phyloP scores from a whole-genome alignment of 1,139 yeast species.

The Candida sanyaensis region DNA sequence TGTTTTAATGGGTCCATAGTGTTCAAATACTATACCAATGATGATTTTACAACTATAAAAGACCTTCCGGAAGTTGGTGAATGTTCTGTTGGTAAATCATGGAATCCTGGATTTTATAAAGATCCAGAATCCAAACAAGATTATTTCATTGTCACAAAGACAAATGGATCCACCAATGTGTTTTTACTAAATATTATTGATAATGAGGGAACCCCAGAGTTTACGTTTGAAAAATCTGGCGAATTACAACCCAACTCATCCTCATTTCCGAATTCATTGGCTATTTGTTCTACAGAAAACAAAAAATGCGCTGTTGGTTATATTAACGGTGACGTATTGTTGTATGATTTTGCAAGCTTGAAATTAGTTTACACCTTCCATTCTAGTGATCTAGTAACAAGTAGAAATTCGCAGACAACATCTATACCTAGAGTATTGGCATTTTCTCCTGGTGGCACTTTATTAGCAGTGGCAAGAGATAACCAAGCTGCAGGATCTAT shows the following conservation, averaged over 20 bases:
- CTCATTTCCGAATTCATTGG: slow-evolving; percentile 62
- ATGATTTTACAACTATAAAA: slow-evolving; percentile 32
- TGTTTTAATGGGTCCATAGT: slow-evolving; percentile 60
- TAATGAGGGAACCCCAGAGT: slow-evolving; percentile 15
- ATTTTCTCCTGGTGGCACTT: slow-evolving; percentile 77
- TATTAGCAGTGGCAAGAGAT: slow-evolving; percentile 86
- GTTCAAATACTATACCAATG: slow-evolving; percentile 39
- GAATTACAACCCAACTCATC: slow-evolving; percentile 34
- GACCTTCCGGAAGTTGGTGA: slow-evolving; percentile 15
- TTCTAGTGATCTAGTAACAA: slow-evolving; percentile 42
- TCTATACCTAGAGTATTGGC: slow-evolving; percentile 59
- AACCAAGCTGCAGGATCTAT: slow-evolving; percentile 75
- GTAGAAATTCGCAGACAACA: slow-evolving; percentile 37
- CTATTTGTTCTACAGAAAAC: slow-evolving; percentile 46
- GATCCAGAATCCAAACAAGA: slow-evolving; percentile 53
- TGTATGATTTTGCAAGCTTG: slow-evolving; percentile 63
- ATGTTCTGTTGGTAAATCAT: slow-evolving; percentile 15
- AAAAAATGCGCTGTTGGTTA: slow-evolving; percentile 74
- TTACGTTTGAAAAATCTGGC: slow-evolving; percentile 28
- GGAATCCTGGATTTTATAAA: slow-evolving; percentile 49
- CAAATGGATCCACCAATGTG: slow-evolving; percentile 56
- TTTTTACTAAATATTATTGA: slow-evolving; percentile 37
- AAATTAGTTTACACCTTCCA: slow-evolving; percentile 74
- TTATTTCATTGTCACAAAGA: slow-evolving; percentile 54
- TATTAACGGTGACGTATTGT: slow-evolving; percentile 75